Conservation (phyloP, 2,329 filamentous ascomycete species). For the Sarocladium kiliense region DNA sequence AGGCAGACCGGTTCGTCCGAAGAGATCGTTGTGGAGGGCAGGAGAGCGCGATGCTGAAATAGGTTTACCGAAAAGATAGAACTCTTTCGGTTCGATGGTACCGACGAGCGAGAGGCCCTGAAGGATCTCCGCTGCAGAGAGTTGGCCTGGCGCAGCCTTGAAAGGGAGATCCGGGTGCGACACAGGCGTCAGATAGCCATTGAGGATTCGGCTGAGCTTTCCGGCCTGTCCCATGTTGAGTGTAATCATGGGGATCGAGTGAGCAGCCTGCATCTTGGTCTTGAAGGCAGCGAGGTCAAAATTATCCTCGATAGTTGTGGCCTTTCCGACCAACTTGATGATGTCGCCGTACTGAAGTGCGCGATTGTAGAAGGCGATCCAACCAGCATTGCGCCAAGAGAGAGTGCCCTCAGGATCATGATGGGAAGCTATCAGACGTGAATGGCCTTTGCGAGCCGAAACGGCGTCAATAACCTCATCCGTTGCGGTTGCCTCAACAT, state of each 20-base stretch:
- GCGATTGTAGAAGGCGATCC: slow-evolving; percentile 85
- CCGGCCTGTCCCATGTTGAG: slow-evolving; percentile 92
- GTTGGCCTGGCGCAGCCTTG: slow-evolving; percentile 88
- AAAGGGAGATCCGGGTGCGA: slow-evolving; percentile 85
- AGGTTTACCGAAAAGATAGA: slow-evolving; percentile 85
- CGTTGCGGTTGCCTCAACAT: slow-evolving; percentile 84
- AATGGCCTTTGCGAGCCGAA: slow-evolving; percentile 60
- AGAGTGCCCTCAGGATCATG: slow-evolving; percentile 77
- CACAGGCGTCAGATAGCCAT: slow-evolving; percentile 91
- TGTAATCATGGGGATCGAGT: slow-evolving; percentile 81
- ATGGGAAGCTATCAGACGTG: slow-evolving; percentile 89
- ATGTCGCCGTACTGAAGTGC: slow-evolving; percentile 87
- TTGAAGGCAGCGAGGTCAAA: slow-evolving; percentile 81
- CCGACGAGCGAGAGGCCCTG: slow-evolving; percentile 73
- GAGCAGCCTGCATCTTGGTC: slow-evolving; percentile 63
- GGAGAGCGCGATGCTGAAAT: slow-evolving; percentile 80
- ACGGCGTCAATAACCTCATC: slow-evolving; percentile 68
- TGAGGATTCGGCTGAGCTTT: slow-evolving; percentile 85
- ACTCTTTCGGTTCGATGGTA: slow-evolving; percentile 67
- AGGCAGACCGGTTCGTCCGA: slow-evolving; percentile 70
- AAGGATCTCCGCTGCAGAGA: slow-evolving; percentile 86
- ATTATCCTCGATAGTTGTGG: slow-evolving; percentile 75
- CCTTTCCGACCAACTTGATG: slow-evolving; percentile 88
- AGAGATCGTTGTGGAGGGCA: slow-evolving; percentile 83
- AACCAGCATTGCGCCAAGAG: slow-evolving; percentile 89